These are phyloP conservation scores for Podosphaera aphanis DNA, from an alignment of 2,329 filamentous ascomycete species.

Conservation along the genomic window DNA sequence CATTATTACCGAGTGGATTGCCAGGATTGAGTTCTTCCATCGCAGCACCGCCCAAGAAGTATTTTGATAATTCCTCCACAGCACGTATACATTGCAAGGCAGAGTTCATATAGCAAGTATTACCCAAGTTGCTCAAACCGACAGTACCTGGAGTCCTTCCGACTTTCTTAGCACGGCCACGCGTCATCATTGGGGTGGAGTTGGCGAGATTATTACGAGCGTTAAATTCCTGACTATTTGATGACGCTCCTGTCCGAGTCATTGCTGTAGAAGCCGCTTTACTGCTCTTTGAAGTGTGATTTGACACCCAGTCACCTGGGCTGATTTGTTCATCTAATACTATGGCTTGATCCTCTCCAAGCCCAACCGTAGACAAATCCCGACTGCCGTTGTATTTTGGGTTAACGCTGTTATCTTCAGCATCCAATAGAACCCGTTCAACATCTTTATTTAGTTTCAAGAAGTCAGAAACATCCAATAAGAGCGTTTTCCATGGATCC, in stretches of 20 bases:
- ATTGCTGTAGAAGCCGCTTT: constrained; percentile 8
- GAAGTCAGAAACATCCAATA: constrained; percentile 33
- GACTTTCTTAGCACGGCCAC: constrained; percentile 45
- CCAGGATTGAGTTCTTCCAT: constrained; percentile 59
- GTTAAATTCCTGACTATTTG: constrained; percentile 27
- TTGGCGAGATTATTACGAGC: constrained; percentile 45
- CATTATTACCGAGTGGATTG: constrained; percentile 70
- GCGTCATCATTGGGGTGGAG: constrained; percentile 37
- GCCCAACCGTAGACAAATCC: constrained; percentile 38
- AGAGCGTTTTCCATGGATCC: constrained; percentile 20
- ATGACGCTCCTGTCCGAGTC: constrained; percentile 7
- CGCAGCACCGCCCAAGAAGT: constrained; percentile 58
- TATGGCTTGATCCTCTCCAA: constrained; percentile 51
- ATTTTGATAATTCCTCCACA: constrained; percentile 79
- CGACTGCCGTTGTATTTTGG: constrained; percentile 54
- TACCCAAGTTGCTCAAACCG: constrained; percentile 74
- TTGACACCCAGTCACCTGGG: constrained; percentile 34
- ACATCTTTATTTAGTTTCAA: constrained; percentile 34
- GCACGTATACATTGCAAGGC: constrained; percentile 84
- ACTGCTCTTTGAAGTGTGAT: constrained; percentile 16
- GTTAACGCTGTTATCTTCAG: constrained; percentile 48
- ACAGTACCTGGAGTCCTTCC: constrained; percentile 53
- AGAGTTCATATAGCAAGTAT: constrained; percentile 98
- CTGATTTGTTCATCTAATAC: constrained; percentile 63
- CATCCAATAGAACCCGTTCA: constrained; percentile 38